phyloP scores from a whole-genome alignment of 2,329 filamentous ascomycete genomes.

The Paraphaeosphaeria sporulosa region DNA sequence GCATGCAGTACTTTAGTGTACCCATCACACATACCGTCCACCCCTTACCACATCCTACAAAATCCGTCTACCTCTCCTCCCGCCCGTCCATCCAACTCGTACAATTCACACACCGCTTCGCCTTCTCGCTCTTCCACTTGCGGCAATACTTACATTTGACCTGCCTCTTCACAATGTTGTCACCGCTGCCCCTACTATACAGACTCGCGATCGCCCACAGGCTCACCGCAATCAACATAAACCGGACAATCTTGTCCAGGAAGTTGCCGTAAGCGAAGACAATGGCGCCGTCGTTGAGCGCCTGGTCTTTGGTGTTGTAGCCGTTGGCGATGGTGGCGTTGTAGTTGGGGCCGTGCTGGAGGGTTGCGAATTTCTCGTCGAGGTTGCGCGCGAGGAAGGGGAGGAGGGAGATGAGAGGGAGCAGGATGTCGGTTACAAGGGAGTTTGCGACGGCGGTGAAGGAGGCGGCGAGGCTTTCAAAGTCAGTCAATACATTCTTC shows the following conservation, averaged over 20 bases:
- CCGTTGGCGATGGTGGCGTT: slow-evolving; percentile 54
- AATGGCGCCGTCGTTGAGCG: slow-evolving; percentile 74
- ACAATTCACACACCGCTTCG: slow-evolving; percentile 64
- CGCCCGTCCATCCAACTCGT: slow-evolving; percentile 66
- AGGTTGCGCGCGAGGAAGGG: slow-evolving; percentile 75
- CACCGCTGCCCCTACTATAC: slow-evolving; percentile 68
- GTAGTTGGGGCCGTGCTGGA: slow-evolving; percentile 63
- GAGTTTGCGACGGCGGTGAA: slow-evolving; percentile 77
- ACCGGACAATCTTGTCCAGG: slow-evolving; percentile 70
- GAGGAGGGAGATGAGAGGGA: slow-evolving; percentile 73
- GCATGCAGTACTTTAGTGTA: too few species aligned
- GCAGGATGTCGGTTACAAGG: slow-evolving; percentile 73
- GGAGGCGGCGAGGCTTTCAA: slow-evolving; percentile 68
- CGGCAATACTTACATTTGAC: slow-evolving; percentile 74
- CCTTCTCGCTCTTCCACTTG: slow-evolving; percentile 69
- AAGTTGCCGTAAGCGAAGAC: slow-evolving; percentile 78
- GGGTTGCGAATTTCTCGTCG: slow-evolving; percentile 75
- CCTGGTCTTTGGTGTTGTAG: slow-evolving; percentile 75
- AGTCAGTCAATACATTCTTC: background rate
- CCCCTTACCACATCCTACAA: too few species aligned
- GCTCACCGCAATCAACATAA: slow-evolving; percentile 69
- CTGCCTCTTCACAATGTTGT: slow-evolving; percentile 75
- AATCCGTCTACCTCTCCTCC: slow-evolving; percentile 51
- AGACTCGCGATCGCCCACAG: slow-evolving; percentile 69
- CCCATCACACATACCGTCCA: background rate